Conservation (phyloP, 202 grass and related monocot genomes). For the Panicum virgatum region DNA sequence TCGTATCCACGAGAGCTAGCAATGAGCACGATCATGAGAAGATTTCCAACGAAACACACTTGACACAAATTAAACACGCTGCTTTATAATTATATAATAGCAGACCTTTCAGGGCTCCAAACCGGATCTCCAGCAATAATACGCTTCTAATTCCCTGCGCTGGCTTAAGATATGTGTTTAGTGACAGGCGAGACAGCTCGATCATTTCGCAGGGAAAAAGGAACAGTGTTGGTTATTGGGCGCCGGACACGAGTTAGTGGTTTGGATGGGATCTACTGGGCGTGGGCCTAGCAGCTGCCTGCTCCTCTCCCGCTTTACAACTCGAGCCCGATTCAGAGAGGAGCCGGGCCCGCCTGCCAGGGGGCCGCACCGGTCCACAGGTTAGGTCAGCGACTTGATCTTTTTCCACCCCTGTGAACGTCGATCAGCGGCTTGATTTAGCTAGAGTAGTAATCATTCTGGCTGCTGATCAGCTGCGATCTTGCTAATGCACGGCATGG, state of each 20-base stretch:
- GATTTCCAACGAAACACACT: neutral
- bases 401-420: neutral
- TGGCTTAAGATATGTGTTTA: neutral
- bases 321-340: constrained; percentile 21
- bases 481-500: neutral
- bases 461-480: neutral
- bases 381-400: neutral
- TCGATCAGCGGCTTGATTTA: neutral
- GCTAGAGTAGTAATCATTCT: neutral
- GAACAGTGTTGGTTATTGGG: neutral
- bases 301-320: constrained; percentile 26
- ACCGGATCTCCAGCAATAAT: neutral
- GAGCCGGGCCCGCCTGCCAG: neutral
- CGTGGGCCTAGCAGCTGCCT: neutral
- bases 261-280: constrained; percentile 41
- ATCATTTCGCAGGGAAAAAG: constrained; percentile 3
- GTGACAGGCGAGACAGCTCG: neutral
- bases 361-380: neutral
- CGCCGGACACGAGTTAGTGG: constrained; percentile 35
- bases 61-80: neutral
- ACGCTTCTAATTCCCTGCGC: neutral
- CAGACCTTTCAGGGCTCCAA: neutral
- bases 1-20: neutral
- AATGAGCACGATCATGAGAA: neutral
- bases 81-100: too few relatives aligned